A percentile compares a stretch with the other conserved stretches of the same genome.
Evolutionary conservation across 208 protist genomes (phyloP).

Genomic region (Acanthamoeba sp.): DNA sequence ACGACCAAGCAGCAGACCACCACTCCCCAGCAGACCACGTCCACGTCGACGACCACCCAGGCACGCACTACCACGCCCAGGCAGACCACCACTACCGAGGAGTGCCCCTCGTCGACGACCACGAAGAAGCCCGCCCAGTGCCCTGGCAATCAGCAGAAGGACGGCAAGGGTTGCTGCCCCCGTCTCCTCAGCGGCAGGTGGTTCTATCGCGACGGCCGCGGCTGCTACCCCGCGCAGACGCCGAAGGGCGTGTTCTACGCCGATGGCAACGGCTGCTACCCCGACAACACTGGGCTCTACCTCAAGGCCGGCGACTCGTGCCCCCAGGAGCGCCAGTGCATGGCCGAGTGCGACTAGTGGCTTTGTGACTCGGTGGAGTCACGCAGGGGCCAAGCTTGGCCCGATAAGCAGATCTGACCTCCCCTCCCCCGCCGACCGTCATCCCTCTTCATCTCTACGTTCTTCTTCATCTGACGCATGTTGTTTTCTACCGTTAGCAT

Average conservation of each 20-base stretch:
- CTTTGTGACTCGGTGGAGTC: background rate
- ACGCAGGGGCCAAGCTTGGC: too few species aligned
- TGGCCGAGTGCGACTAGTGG: background rate
- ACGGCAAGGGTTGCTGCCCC: background rate
- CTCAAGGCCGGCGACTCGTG: background rate
- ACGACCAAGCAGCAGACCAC: background rate
- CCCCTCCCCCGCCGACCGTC: too few species aligned
- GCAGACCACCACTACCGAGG: background rate
- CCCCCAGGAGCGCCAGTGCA: background rate
- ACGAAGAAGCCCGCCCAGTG: background rate
- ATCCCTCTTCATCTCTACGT: too few species aligned
- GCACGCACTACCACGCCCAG: background rate
- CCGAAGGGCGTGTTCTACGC: background rate
- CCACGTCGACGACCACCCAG: background rate
- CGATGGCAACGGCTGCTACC: slow-evolving; percentile 24
- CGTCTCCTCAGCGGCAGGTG: background rate
- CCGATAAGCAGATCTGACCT: background rate
- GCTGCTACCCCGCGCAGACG: background rate
- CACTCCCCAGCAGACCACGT: background rate
- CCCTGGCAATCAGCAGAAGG: background rate
- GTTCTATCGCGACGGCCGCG: background rate
- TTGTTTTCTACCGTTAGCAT: too few species aligned
- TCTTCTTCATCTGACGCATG: too few species aligned
- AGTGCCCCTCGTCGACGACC: background rate
- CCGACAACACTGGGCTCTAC: background rate